These are phyloP conservation scores for Kodamaea restingae DNA, from an alignment of 805 yeast genomes.

Conservation along the genomic window DNA sequence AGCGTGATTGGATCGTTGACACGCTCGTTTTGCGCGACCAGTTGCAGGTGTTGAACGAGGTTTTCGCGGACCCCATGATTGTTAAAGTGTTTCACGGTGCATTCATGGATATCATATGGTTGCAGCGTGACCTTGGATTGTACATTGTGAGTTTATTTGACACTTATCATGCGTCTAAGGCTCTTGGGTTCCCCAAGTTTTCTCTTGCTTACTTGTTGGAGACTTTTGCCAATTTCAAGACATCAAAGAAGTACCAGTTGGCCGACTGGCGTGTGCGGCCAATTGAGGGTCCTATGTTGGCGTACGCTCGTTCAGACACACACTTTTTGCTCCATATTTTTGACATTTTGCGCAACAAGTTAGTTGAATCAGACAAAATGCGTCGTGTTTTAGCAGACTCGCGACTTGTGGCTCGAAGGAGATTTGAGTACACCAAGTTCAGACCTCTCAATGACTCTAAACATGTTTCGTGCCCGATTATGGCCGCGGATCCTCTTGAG, in stretches of 20 bases:
- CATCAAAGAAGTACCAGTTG: constrained; percentile 90
- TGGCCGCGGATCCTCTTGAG: constrained; percentile 45
- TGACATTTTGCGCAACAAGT: constrained; percentile 63
- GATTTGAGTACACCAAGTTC: constrained; percentile 76
- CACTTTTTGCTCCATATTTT: constrained; percentile 82
- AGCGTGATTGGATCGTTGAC: constrained; percentile 84
- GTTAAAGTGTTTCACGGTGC: constrained; percentile 95
- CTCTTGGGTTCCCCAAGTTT: constrained; percentile 73
- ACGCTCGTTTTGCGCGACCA: constrained; percentile 76
- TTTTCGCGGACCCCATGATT: constrained; percentile 77
- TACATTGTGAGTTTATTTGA: constrained; percentile 89
- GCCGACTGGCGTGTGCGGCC: constrained; percentile 98
- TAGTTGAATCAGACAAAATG: constrained; percentile 45
- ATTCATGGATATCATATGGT: constrained; percentile 93
- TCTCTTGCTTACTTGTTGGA: constrained; percentile 84
- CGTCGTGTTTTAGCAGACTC: constrained; percentile 70
- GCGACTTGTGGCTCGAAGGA: constrained; percentile 69
- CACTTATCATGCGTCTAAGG: constrained; percentile 84
- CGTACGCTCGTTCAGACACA: constrained; percentile 93
- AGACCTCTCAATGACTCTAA: constrained; percentile 36
- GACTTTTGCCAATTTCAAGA: constrained; percentile 72
- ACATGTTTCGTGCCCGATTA: constrained; percentile 46
- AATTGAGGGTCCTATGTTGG: constrained; percentile 63
- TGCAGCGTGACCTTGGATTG: constrained; percentile 90
- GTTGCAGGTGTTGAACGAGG: constrained; percentile 58